phyloP scores from a whole-genome alignment of 176 grass and related monocot species.

The Oryza glaberrima region DNA sequence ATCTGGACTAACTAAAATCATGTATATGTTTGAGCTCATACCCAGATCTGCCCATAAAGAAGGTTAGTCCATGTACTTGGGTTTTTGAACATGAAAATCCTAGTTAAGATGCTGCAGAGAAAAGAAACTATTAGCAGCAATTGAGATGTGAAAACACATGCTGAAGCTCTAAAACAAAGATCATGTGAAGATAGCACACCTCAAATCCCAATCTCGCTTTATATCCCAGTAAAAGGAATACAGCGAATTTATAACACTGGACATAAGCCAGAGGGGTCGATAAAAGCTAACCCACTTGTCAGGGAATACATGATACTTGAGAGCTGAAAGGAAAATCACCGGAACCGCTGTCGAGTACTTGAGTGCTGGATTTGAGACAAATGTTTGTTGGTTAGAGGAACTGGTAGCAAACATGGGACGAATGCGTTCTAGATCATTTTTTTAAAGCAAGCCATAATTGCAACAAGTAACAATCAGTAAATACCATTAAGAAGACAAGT shows the following conservation, averaged over 20 bases:
- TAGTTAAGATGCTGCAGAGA: slow-evolving; percentile 75
- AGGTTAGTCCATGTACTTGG: slow-evolving; percentile 65
- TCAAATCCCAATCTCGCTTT: slow-evolving; percentile 97
- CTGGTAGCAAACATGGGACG: not conserved
- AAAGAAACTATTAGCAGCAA: slow-evolving; percentile 36
- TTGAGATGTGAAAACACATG: slow-evolving; percentile 7
- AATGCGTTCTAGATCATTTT: not conserved
- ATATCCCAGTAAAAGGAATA: slow-evolving; percentile 99
- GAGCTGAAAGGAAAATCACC: slow-evolving; percentile 90
- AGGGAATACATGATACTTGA: slow-evolving; percentile 91
- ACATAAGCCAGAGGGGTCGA: slow-evolving; percentile 88
- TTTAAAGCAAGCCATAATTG: not conserved
- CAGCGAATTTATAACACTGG: slow-evolving; percentile 80
- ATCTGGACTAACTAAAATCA: slow-evolving; percentile 3
- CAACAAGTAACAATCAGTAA: slow-evolving; percentile 21
- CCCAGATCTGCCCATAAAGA: slow-evolving; percentile 74
- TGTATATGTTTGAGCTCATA: slow-evolving; percentile 41
- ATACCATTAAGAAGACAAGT: slow-evolving; percentile 94
- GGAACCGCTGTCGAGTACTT: slow-evolving; percentile 95
- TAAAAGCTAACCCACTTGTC: slow-evolving; percentile 82
- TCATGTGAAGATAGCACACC: slow-evolving; percentile 44
- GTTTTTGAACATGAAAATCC: slow-evolving; percentile 93
- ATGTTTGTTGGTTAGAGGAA: slow-evolving; percentile 32
- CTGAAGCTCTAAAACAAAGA: not conserved
- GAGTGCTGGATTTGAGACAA: slow-evolving; percentile 62